Conservation (phyloP, 345 rosid genomes). For the Litchi chinensis region DNA sequence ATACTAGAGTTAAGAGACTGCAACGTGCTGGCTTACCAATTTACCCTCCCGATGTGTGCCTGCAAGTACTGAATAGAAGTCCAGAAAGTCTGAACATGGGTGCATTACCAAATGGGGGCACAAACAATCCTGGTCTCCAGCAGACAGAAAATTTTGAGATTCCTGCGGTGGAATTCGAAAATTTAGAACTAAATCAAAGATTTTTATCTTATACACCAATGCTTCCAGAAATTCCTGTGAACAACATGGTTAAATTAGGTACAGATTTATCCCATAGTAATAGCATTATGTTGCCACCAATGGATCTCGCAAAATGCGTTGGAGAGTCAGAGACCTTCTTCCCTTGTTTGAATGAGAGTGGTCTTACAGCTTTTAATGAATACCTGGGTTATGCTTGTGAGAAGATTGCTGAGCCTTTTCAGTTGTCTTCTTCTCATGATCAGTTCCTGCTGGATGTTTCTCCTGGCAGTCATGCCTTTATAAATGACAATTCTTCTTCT, state of each 20-base stretch:
- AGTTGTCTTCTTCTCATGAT: constrained; percentile 49
- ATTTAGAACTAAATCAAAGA: constrained; percentile 51
- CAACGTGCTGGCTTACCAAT: constrained; percentile 95
- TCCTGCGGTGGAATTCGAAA: constrained; percentile 67
- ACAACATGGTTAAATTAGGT: constrained; percentile 62
- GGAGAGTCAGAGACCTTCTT: constrained; percentile 51
- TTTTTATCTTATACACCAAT: constrained; percentile 61
- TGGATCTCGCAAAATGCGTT: constrained; percentile 59
- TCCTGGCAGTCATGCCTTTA: constrained; percentile 69
- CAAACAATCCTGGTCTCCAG: constrained; percentile 55
- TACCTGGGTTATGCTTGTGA: constrained; percentile 43
- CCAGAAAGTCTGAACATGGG: constrained; percentile 40
- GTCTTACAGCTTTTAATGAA: constrained; percentile 24
- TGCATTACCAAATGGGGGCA: constrained; percentile 37
- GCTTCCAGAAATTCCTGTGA: constrained; percentile 54
- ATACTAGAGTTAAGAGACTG: constrained; percentile 90
- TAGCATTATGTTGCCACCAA: constrained; percentile 50
- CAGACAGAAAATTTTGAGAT: constrained; percentile 54
- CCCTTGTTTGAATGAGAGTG: constrained; percentile 42
- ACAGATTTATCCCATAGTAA: constrained; percentile 50
- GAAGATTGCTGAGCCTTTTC: constrained; percentile 47
- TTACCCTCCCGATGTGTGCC: constrained; percentile 78
- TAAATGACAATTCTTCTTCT: constrained; percentile 82
- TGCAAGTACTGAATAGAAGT: constrained; percentile 59
- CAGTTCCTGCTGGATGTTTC: not conserved